A percentile compares a stretch with the other conserved stretches of the same genome.
phyloP scores from a whole-genome alignment of 2,329 filamentous ascomycete genomes.

The Pseudogymnoascus sp. region DNA sequence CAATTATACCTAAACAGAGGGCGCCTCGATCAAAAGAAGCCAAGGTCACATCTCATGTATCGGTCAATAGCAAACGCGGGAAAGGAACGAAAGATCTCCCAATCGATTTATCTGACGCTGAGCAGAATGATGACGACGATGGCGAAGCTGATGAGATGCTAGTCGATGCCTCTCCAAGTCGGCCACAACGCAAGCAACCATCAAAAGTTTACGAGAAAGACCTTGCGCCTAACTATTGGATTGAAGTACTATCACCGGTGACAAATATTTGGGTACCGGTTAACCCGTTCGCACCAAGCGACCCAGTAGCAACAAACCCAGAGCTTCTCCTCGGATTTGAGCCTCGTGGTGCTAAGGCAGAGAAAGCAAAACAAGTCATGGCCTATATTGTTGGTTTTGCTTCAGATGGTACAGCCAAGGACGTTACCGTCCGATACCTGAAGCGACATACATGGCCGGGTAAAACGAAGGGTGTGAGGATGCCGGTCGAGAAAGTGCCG shows the following conservation, averaged over 20 bases:
- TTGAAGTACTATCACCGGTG: slow-evolving; percentile 75
- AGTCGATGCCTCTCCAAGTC: slow-evolving; percentile 40
- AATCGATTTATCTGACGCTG: slow-evolving; percentile 38
- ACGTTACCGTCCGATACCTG: slow-evolving; percentile 87
- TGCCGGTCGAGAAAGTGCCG: slow-evolving; percentile 72
- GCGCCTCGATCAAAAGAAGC: slow-evolving; percentile 15
- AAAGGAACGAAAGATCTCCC: slow-evolving; percentile 28
- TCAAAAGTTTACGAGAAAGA: slow-evolving; percentile 61
- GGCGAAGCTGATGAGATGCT: slow-evolving; percentile 44
- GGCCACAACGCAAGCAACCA: slow-evolving; percentile 13
- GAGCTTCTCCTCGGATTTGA: slow-evolving; percentile 71
- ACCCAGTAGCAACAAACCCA: slow-evolving; percentile 60
- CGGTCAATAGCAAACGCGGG: slow-evolving; percentile 17
- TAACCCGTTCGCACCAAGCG: slow-evolving; percentile 62
- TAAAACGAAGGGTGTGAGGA: slow-evolving; percentile 77
- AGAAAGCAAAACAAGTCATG: slow-evolving; percentile 81
- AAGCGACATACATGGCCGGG: slow-evolving; percentile 76
- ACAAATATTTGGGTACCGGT: slow-evolving; percentile 74
- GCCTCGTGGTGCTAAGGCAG: slow-evolving; percentile 73
- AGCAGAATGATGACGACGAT: slow-evolving; percentile 46
- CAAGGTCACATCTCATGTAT: slow-evolving; percentile 18
- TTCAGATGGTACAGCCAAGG: slow-evolving; percentile 80
- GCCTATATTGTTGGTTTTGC: slow-evolving; percentile 82
- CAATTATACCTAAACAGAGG: slow-evolving; percentile 16
- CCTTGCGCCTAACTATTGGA: slow-evolving; percentile 85